Evolutionary conservation across 2,329 filamentous ascomycete genomes (phyloP).

Genomic region (Neofusicoccum laricinum): DNA sequence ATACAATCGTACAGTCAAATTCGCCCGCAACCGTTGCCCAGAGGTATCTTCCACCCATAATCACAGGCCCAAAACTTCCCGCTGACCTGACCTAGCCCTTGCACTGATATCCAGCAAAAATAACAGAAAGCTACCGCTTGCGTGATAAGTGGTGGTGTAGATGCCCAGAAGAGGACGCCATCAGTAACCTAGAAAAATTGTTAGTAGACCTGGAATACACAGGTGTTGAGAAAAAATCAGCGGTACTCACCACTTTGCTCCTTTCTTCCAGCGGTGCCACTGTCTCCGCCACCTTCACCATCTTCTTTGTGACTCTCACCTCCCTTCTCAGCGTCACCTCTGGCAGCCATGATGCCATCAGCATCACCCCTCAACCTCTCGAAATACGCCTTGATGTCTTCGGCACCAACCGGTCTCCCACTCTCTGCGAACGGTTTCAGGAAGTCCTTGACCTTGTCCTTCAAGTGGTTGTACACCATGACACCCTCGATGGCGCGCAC

Average conservation of each 20-base stretch:
- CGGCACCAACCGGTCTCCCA: conserved; percentile 81
- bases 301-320: conserved; percentile 25
- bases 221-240: background rate
- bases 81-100: background rate
- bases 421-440: conserved; percentile 92
- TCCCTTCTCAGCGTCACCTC: conserved; percentile 27
- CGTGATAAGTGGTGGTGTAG: background rate
- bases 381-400: conserved; percentile 96
- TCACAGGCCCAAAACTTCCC: background rate
- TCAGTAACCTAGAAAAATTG: background rate
- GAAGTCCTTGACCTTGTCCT: conserved; percentile 93
- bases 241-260: conserved; percentile 11
- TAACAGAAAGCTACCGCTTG: background rate
- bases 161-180: too few relatives aligned
- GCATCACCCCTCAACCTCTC: conserved; percentile 89
- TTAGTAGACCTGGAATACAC: background rate
- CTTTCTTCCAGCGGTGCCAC: background rate
- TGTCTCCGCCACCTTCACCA: conserved; percentile 26
- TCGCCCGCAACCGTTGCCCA: background rate
- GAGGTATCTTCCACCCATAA: background rate
- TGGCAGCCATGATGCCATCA: conserved; percentile 55
- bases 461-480: conserved; percentile 96
- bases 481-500: conserved; percentile 91
- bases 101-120: background rate
- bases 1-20: background rate